Conservation (phyloP, 1,139 yeast species). For the Saccharomycopsis crataegensis region DNA sequence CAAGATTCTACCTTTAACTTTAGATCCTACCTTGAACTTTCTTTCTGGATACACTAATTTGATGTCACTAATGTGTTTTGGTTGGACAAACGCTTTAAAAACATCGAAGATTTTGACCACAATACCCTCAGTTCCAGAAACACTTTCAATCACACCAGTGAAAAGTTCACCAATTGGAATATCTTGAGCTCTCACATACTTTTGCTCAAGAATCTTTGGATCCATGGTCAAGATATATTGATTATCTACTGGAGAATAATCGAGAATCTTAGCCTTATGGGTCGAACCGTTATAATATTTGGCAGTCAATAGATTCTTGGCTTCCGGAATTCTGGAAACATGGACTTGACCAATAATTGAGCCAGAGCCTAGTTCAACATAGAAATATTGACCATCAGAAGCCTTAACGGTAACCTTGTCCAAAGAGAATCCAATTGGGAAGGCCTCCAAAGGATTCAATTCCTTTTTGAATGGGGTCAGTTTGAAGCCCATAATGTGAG, state of each 20-base stretch:
- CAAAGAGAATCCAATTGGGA: constrained; percentile 69
- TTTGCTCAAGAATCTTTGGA: constrained; percentile 51
- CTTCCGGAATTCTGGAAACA: constrained; percentile 56
- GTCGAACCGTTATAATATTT: constrained; percentile 56
- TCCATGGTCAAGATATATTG: constrained; percentile 62
- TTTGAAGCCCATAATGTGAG: constrained; percentile 40
- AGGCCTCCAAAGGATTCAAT: constrained; percentile 48
- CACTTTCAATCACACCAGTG: constrained; percentile 52
- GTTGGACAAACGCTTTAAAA: constrained; percentile 71
- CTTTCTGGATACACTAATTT: constrained; percentile 84
- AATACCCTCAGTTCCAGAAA: constrained; percentile 65
- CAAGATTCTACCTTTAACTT: constrained; percentile 63
- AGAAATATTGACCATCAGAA: constrained; percentile 47
- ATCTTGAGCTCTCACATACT: constrained; percentile 61
- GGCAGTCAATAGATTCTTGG: constrained; percentile 38
- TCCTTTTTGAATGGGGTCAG: constrained; percentile 15
- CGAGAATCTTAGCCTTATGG: constrained; percentile 72
- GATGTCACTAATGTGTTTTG: constrained; percentile 75
- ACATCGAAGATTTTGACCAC: constrained; percentile 50
- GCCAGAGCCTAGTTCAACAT: constrained; percentile 51
- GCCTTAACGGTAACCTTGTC: constrained; percentile 54
- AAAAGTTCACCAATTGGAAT: constrained; percentile 69
- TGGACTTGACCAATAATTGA: constrained; percentile 60
- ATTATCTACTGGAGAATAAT: constrained; percentile 61
- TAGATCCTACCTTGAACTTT: constrained; percentile 78